Evolutionary conservation across 1,139 yeast species (phyloP), one percentile per base, ranked within the genome.

Genomic region (Sugiyamaella japonica): DNA sequence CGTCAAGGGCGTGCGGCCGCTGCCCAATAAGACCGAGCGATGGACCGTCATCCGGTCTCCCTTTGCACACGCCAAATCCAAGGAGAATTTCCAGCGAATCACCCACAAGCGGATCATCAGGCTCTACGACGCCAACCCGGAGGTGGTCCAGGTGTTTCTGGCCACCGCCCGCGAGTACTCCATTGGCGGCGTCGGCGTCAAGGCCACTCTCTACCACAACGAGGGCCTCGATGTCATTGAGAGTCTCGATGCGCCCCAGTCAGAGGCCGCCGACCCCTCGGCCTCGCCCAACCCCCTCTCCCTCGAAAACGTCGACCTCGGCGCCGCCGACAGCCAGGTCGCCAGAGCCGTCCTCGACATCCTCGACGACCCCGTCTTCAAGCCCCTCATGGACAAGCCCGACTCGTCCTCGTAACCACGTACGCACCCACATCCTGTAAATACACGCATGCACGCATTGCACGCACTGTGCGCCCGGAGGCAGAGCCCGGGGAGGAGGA

Each of bases 21-120:
- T 85, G 58, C 85, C 87, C 34, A 78, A 83, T 20, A 85, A 84
- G 68, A 82, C 88, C 48, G 95, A 91, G 72, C 82, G 90, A 63
- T 93, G 96, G 88, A 93, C 99, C 0, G 97, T 93, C 53, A 89
- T 87, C 64, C 82, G 86, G 69, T 85, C 97, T 3, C 98, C 98
- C 1, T 93, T 93, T 70, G 97, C 89, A 34, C 95, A 89, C 68
- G 96, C 98, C 53, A 91, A 91, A 70, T 81, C 95, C 8, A 93
- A 93, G 74, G 97, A 93, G 74, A 93, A 93, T 76, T 93, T 89
- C 74, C 89, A 89, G 74, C 84, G 98, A 74, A 80, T 82, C 53
- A 93, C 98, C 0, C 89, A 82, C 70, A 83, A 86, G 66, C 82
- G 95, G 59, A 73, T 81, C 60, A 76, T 93, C 61, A 78, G 78